Evolutionary conservation across 495 filamentous ascomycete species (phyloP).

Genomic region (Coniosporium apollinis): DNA sequence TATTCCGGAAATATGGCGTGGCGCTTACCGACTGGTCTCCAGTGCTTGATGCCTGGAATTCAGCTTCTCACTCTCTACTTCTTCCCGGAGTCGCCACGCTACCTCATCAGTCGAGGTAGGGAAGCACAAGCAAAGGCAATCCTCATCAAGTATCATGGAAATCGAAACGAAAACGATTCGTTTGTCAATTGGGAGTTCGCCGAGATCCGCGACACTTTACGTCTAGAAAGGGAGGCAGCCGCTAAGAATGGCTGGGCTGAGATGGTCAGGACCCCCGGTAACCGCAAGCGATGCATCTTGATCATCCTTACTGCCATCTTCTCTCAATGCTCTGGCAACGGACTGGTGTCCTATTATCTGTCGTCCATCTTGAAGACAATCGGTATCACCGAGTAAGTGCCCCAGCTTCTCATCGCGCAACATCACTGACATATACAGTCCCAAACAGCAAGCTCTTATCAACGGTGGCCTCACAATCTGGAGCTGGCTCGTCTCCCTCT

Average conservation of each 20-base stretch:
- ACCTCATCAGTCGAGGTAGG: conserved; percentile 15
- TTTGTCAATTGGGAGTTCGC: conserved; percentile 27
- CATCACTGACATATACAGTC: no score
- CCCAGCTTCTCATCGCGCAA: conserved; percentile 11
- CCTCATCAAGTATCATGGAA: conserved; percentile 23
- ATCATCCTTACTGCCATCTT: no score
- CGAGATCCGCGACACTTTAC: conserved; percentile 22
- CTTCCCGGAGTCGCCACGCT: conserved; percentile 1
- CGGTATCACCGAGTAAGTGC: conserved; percentile 15
- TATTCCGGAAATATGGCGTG: conserved; percentile 17
- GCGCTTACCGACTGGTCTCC: not conserved
- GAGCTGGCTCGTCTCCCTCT: conserved; percentile 7
- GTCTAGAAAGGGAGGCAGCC: not conserved
- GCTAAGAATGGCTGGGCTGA: conserved; percentile 8
- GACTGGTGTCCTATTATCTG: conserved; percentile 15
- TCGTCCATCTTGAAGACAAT: conserved; percentile 17
- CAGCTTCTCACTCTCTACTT: conserved; percentile 1
- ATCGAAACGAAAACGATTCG: conserved; percentile 27
- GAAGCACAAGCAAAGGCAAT: conserved; percentile 18
- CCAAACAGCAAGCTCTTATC: conserved; percentile 5
- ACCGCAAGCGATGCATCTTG: conserved; percentile 15
- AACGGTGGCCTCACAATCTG: conserved; percentile 7
- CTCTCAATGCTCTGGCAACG: no score
- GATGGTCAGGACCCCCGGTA: conserved; percentile 7
- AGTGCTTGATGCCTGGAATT: conserved; percentile 1